Percentiles rank a stretch among this genome's conserved stretches.
phyloP scores from a whole-genome alignment of 2,329 filamentous ascomycete species.

The Dryadomyces quercus-mongolicae region DNA sequence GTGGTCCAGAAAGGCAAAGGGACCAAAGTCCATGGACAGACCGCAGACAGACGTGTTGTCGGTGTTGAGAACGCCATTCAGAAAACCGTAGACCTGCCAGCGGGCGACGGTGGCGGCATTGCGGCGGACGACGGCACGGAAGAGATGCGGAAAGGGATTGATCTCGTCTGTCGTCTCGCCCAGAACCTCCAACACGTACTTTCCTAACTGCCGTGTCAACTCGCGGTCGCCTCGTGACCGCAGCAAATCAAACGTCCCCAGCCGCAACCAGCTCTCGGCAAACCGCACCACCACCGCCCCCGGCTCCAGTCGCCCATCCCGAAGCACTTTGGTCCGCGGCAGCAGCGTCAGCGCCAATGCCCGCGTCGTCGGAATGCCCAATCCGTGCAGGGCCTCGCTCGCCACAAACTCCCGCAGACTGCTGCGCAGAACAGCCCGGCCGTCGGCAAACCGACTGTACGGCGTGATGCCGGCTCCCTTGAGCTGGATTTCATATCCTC shows the following conservation, averaged over 20 bases:
- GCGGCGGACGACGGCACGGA: constrained; percentile 72
- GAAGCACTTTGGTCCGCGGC: constrained; percentile 57
- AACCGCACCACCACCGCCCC: constrained; percentile 89
- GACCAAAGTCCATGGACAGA: constrained; percentile 85
- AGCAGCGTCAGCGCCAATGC: constrained; percentile 72
- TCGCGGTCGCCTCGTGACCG: constrained; percentile 68
- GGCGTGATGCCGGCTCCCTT: constrained; percentile 91
- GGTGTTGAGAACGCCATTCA: constrained; percentile 95
- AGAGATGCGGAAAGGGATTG: constrained; percentile 79
- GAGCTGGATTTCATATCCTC: constrained; percentile 78
- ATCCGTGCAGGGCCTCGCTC: constrained; percentile 75
- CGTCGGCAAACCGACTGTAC: constrained; percentile 93
- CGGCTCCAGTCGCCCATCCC: constrained; percentile 67
- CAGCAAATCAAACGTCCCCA: constrained; percentile 94
- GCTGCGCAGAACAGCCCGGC: constrained; percentile 81
- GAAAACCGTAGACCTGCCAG: constrained; percentile 99
- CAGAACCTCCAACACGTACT: constrained; percentile 79
- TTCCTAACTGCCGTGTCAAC: constrained; percentile 61
- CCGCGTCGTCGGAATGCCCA: constrained; percentile 75
- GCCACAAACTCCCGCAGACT: constrained; percentile 93
- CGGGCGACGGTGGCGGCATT: constrained; percentile 82
- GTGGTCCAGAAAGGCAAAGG: constrained; percentile 95
- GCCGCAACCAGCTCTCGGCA: constrained; percentile 79
- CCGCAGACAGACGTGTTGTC: constrained; percentile 92
- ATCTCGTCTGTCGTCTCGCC: constrained; percentile 27